phyloP scores from a whole-genome alignment of 2,329 filamentous ascomycete species.

The Neofusicoccum cordaticola region DNA sequence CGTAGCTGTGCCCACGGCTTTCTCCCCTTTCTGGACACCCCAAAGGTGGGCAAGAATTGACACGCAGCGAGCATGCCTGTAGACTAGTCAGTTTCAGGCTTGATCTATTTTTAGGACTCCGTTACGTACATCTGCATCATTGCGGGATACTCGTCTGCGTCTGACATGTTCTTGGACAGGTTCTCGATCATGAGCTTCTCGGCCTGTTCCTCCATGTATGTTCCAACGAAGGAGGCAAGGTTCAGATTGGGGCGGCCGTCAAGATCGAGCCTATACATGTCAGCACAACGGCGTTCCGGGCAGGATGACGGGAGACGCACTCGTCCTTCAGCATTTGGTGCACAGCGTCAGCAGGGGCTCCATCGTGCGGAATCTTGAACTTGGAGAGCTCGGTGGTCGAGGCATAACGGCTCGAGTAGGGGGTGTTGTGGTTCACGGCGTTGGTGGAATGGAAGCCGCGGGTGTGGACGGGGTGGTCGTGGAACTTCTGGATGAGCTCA shows the following conservation, averaged over 20 bases:
- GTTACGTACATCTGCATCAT: constrained; percentile 33
- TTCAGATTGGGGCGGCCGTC: constrained; percentile 68
- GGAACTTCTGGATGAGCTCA: constrained; percentile 53
- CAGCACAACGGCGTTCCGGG: not conserved
- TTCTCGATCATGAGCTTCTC: constrained; percentile 66
- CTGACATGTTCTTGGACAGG: constrained; percentile 68
- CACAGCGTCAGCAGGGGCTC: constrained; percentile 60
- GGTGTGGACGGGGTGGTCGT: constrained; percentile 44
- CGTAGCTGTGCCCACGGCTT: constrained; percentile 66
- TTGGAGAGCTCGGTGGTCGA: constrained; percentile 57
- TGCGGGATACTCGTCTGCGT: constrained; percentile 53
- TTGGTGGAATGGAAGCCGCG: constrained; percentile 36
- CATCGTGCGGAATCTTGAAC: constrained; percentile 56
- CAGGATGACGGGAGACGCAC: constrained; percentile 13
- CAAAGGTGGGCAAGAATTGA: constrained; percentile 67
- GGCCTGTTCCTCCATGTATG: constrained; percentile 68
- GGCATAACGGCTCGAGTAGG: constrained; percentile 57
- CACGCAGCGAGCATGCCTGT: constrained; percentile 65
- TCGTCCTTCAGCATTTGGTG: constrained; percentile 57
- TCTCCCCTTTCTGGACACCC: constrained; percentile 60
- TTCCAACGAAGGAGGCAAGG: constrained; percentile 66
- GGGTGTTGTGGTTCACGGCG: constrained; percentile 53
- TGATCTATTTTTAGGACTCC: constrained; percentile 48
- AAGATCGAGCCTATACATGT: constrained; percentile 48
- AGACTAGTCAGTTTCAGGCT: not conserved